phyloP scores from a whole-genome alignment of 2,329 filamentous ascomycete genomes.

The Pyricularia sp. region DNA sequence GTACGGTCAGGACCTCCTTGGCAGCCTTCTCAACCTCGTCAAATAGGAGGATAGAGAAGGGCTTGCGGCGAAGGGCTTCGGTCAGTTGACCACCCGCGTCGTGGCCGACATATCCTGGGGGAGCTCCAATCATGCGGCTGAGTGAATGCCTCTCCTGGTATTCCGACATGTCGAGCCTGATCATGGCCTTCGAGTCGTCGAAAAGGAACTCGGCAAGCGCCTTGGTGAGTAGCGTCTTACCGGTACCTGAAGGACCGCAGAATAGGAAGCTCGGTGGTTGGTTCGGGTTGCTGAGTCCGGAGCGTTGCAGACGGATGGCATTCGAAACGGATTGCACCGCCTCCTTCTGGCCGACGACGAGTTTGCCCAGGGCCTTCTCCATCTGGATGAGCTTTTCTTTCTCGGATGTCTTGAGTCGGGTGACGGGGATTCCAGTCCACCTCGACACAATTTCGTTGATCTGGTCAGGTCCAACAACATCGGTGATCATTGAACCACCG shows the following conservation, averaged over 20 bases:
- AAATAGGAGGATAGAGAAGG: constrained; percentile 95
- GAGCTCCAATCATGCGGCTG: constrained; percentile 94
- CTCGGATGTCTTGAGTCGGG: constrained; percentile 84
- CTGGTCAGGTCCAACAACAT: constrained; percentile 91
- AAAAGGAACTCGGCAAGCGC: constrained; percentile 96
- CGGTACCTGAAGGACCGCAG: constrained; percentile 95
- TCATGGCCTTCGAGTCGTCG: constrained; percentile 95
- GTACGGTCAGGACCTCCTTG: constrained; percentile 92
- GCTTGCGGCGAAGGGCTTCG: constrained; percentile 83
- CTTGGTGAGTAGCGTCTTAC: constrained; percentile 95
- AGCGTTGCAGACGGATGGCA: constrained; percentile 89
- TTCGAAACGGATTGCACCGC: constrained; percentile 91
- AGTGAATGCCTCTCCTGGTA: constrained; percentile 96
- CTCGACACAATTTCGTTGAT: constrained; percentile 97
- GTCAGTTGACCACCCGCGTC: constrained; percentile 94
- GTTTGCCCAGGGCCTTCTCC: constrained; percentile 75
- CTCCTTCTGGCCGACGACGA: constrained; percentile 91
- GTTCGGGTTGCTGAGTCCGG: constrained; percentile 90
- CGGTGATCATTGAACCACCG: constrained; percentile 71
- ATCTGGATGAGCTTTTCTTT: constrained; percentile 98
- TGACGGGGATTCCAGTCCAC: constrained; percentile 98
- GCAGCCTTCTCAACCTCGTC: constrained; percentile 98
- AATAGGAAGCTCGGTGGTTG: constrained; percentile 97
- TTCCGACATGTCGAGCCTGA: constrained; percentile 98
- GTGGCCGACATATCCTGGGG: constrained; percentile 93